Conservation (phyloP, 163 green algal genomes). For the Scenedesmus sp. region DNA sequence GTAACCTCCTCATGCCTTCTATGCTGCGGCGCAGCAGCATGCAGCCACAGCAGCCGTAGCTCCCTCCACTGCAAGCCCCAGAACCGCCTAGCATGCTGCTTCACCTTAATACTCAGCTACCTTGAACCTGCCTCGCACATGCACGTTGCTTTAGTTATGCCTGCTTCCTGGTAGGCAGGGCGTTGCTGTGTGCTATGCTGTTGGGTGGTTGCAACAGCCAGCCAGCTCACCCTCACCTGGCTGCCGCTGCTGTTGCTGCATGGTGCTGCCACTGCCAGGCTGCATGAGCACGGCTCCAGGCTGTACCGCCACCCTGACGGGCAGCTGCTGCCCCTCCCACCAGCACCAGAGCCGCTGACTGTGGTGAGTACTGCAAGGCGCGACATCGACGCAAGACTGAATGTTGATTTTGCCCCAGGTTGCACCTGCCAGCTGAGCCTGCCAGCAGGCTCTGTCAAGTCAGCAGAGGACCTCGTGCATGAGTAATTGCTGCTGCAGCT, state of each 20-base stretch:
- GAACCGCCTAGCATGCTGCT: not conserved
- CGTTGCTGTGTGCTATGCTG: not conserved
- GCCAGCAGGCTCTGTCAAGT: not conserved
- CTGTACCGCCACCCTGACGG: slow-evolving; percentile 70
- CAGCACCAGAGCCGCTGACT: slow-evolving; percentile 58
- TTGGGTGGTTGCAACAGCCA: not conserved
- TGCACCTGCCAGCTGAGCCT: not conserved
- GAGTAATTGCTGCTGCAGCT: not conserved
- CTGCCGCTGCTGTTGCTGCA: not conserved
- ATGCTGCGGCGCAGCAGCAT: not conserved
- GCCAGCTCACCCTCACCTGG: not conserved
- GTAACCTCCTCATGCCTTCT: not conserved
- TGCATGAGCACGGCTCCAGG: slow-evolving; percentile 56
- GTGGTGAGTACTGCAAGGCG: slow-evolving; percentile 44
- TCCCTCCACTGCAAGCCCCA: not conserved
- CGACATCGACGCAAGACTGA: no score
- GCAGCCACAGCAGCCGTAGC: not conserved
- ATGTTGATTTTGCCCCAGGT: not conserved
- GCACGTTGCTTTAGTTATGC: not conserved
- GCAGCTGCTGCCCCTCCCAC: slow-evolving; percentile 52
- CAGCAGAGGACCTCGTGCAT: not conserved
- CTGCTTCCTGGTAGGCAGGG: not conserved
- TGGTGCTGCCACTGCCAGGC: slow-evolving; percentile 28
- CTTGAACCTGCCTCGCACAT: not conserved
- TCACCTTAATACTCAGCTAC: not conserved